Conservation (phyloP, 1,284 basidiomycete species). For the Rhodotorula sp. region DNA sequence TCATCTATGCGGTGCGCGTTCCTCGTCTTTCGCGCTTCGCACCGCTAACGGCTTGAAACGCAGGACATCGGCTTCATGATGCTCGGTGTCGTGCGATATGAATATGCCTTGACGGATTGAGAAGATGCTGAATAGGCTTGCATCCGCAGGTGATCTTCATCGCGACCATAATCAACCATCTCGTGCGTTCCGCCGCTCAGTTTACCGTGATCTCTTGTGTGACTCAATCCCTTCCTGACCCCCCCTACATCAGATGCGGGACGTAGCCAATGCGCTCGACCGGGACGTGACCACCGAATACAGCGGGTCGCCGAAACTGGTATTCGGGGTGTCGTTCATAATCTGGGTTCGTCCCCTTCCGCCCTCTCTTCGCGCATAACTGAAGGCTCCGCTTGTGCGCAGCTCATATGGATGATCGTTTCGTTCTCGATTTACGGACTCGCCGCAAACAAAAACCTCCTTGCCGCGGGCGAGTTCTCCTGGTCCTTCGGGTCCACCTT, state of each 20-base stretch:
- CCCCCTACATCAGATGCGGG: constrained; percentile 19
- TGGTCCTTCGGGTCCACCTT: constrained; percentile 26
- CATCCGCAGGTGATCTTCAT: constrained; percentile 5
- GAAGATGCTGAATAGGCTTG: not conserved
- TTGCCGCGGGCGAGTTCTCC: constrained; percentile 23
- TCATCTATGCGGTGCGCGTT: not conserved
- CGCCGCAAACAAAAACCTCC: constrained; percentile 17
- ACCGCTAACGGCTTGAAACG: not conserved
- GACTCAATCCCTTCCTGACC: no score
- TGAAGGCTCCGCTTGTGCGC: not conserved
- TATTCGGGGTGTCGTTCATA: constrained; percentile 23
- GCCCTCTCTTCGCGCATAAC: no score
- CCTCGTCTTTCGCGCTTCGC: not conserved
- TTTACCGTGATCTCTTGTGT: not conserved
- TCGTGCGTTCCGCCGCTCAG: not conserved
- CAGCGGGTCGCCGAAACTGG: constrained; percentile 13
- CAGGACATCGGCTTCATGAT: constrained; percentile 19
- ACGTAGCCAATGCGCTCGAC: constrained; percentile 9
- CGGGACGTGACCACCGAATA: constrained; percentile 9
- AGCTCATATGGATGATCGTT: constrained; percentile 15
- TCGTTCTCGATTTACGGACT: constrained; percentile 14
- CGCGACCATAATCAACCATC: constrained; percentile 18
- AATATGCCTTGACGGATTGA: no score
- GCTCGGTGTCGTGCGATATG: not conserved
- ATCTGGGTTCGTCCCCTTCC: constrained; percentile 7